These are phyloP conservation scores for Lophium mytilinum DNA, from an alignment of 495 filamentous ascomycete species.

Conservation along the genomic window DNA sequence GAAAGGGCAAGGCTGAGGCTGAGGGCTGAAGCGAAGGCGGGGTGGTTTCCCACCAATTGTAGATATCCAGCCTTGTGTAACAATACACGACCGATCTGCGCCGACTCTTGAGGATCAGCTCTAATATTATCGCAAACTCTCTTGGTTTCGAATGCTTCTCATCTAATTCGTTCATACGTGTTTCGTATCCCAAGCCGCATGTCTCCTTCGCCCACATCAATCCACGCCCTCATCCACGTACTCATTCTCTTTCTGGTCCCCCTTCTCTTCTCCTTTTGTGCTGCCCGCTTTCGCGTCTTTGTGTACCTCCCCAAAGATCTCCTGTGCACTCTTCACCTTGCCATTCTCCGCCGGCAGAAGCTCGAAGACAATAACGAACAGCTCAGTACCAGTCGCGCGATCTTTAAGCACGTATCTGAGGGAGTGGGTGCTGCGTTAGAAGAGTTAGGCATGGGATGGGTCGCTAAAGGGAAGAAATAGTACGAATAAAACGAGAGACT, in stretches of 20 bases:
- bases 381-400: slow-evolving; percentile 54
- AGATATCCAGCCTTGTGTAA: no score
- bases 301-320: slow-evolving; percentile 13
- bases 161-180: no score
- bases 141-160: no score
- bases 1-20: no score
- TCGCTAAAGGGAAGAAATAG: background rate
- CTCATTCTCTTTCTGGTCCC: background rate
- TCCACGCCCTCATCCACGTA: slow-evolving; percentile 22
- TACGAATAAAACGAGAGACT: background rate
- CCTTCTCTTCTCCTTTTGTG: background rate
- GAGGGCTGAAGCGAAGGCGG: no score
- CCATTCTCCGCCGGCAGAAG: slow-evolving; percentile 57
- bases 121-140: no score
- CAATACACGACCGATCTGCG: no score
- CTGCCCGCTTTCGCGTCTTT: slow-evolving; percentile 33
- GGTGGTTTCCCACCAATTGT: no score
- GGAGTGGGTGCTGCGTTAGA: slow-evolving; percentile 48
- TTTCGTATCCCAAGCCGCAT: no score
- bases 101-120: no score
- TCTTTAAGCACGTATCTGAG: slow-evolving; percentile 86
- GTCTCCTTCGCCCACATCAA: background rate
- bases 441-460: background rate
- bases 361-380: slow-evolving; percentile 73
- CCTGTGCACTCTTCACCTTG: slow-evolving; percentile 31